Percentiles rank a stretch among this genome's conserved stretches.
Evolutionary conservation across 2,329 filamentous ascomycete species (phyloP).

Genomic region (Chrysoporthe cubensis): DNA sequence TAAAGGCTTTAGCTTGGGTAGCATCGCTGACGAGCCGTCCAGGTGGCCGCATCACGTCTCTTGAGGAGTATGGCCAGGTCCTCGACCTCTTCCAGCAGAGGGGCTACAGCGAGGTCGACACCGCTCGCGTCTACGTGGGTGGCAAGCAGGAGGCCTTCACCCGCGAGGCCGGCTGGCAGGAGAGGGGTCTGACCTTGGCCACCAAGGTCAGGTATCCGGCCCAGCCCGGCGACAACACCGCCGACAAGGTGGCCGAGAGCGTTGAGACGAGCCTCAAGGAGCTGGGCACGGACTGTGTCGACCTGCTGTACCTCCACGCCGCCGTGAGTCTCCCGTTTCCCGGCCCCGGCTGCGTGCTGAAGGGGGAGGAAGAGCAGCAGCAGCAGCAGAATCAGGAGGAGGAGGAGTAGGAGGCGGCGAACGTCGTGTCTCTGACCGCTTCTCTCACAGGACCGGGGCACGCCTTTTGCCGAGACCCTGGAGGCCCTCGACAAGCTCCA

Average conservation of each 20-base stretch:
- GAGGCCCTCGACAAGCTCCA: slow-evolving; percentile 79
- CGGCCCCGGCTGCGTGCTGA: neutral
- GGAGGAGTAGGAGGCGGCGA: slow-evolving; percentile 6
- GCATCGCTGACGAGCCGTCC: neutral
- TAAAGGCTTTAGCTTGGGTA: neutral
- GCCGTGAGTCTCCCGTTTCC: slow-evolving; percentile 42
- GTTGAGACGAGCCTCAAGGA: slow-evolving; percentile 72
- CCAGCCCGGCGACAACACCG: slow-evolving; percentile 62
- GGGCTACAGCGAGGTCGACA: slow-evolving; percentile 76
- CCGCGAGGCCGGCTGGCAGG: slow-evolving; percentile 67
- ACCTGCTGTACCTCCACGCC: slow-evolving; percentile 77
- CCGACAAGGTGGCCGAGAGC: slow-evolving; percentile 65
- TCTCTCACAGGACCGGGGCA: slow-evolving; percentile 54
- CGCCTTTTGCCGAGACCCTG: slow-evolving; percentile 80
- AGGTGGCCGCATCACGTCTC: slow-evolving; percentile 61
- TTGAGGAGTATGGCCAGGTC: slow-evolving; percentile 62
- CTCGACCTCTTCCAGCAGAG: slow-evolving; percentile 69
- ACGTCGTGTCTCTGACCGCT: slow-evolving; percentile 24
- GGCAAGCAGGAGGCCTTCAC: slow-evolving; percentile 74
- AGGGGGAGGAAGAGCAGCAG: slow-evolving; percentile 17
- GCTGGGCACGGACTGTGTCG: slow-evolving; percentile 72
- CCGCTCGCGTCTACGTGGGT: slow-evolving; percentile 68
- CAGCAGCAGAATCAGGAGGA: too few species aligned
- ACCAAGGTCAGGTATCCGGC: slow-evolving; percentile 69
- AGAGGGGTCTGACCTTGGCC: slow-evolving; percentile 69